Conservation (phyloP, 768 basidiomycete species). For the Lactarius evosmus region DNA sequence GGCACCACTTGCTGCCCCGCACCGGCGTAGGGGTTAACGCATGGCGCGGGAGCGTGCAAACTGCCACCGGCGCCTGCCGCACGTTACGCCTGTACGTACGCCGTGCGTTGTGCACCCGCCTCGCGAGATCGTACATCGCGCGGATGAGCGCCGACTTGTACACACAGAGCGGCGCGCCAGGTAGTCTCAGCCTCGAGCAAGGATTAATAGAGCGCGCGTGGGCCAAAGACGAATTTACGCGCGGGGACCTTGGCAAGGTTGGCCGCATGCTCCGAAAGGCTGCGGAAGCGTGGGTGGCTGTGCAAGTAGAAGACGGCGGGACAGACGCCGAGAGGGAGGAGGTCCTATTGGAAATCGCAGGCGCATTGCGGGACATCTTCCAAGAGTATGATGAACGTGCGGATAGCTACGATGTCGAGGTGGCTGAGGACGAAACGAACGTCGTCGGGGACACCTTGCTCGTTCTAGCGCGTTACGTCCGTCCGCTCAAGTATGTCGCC, state of each 20-base stretch:
- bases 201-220: conserved; percentile 71
- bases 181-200: conserved; percentile 55
- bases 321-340: conserved; percentile 32
- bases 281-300: conserved; percentile 56
- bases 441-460: conserved; percentile 61
- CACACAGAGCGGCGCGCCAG: conserved; percentile 57
- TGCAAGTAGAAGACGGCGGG: conserved; percentile 30
- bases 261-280: conserved; percentile 53
- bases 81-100: conserved; percentile 63
- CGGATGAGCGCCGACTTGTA: conserved; percentile 52
- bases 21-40: conserved; percentile 27
- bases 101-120: conserved; percentile 53
- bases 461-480: conserved; percentile 56
- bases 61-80: conserved; percentile 38
- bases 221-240: conserved; percentile 62
- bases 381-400: conserved; percentile 61
- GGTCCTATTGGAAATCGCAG: conserved; percentile 66
- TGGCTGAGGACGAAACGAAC: conserved; percentile 56
- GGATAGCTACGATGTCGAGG: conserved; percentile 57
- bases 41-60: conserved; percentile 30
- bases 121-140: conserved; percentile 65
- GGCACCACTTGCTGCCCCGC: conserved; percentile 54
- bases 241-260: conserved; percentile 64
- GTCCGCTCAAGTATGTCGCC: conserved; percentile 52
- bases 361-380: conserved; percentile 66